Conservation (phyloP, 1,284 basidiomycete genomes). For the Moniliella sp. region DNA sequence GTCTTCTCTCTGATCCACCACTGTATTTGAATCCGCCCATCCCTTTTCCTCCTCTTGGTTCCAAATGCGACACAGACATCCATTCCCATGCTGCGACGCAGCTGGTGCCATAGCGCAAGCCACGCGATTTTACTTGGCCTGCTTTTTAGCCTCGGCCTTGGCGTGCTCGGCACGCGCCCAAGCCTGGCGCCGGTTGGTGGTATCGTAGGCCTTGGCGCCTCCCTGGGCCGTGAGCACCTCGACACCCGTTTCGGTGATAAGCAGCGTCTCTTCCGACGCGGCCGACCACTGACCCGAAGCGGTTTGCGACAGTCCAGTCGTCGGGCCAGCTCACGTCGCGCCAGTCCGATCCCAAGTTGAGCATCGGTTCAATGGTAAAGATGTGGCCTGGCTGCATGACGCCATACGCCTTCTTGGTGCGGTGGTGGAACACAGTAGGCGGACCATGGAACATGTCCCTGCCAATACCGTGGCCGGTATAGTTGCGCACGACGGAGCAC, state of each 20-base stretch:
- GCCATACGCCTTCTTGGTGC: conserved; percentile 30
- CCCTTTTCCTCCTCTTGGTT: not conserved
- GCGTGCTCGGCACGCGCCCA: not conserved
- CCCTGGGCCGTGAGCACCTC: conserved; percentile 29
- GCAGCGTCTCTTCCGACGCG: conserved; percentile 27
- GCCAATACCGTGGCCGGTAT: conserved; percentile 70
- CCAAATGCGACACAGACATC: not conserved
- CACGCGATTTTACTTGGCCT: not conserved
- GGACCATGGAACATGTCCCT: conserved; percentile 55
- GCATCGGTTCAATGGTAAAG: conserved; percentile 33
- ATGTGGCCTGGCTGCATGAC: conserved; percentile 28
- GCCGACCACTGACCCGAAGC: conserved; percentile 26
- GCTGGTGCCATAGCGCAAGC: not conserved
- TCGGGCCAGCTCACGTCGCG: conserved; percentile 30
- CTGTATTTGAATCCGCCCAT: not conserved
- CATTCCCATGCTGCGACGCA: not conserved
- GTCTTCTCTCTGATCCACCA: not conserved
- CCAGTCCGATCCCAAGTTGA: conserved; percentile 21
- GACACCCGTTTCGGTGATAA: conserved; percentile 30
- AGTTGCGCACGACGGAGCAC: conserved; percentile 51
- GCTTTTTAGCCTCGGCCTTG: not conserved
- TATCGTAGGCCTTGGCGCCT: conserved; percentile 19
- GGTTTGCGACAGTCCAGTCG: conserved; percentile 28
- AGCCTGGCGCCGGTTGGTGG: conserved; percentile 1
- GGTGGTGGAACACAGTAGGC: conserved; percentile 60